Evolutionary conservation across 306 rosid species (phyloP), one percentile per base, ranked within the genome.

Genomic region (Begonia masoniana): DNA sequence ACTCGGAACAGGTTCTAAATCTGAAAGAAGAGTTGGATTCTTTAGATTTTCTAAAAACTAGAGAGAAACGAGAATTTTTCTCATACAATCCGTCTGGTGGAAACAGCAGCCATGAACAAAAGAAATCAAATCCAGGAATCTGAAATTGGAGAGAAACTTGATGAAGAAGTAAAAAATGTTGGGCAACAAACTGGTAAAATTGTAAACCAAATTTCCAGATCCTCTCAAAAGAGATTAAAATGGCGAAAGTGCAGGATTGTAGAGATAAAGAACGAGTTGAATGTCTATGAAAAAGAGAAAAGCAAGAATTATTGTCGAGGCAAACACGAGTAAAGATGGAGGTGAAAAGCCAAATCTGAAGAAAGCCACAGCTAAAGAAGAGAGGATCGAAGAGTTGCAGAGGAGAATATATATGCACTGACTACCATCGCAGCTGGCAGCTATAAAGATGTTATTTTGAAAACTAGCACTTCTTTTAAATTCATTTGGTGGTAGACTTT

Each of bases 261-360:
- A 46, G 53, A n/a, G n/a, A n/a, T n/a, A n/a, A n/a, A n/a, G n/a
- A n/a, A n/a, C n/a, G n/a, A n/a, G n/a, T n/a, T n/a, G n/a, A 12
- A 69, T 83, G 2, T 55, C 15, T 8, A 56, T 13, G 69, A 68
- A 5, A 88, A 68, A 26, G 86, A 82, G 86, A 82, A 54, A 86
- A 79, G 43, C 65, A 69, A 3, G 92, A 11, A 13, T n/a, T 59
- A 10, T 16, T 77, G 47, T 56, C 75, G 9, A 79, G 74, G 58
- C 80, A 71, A 57, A 84, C 58, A 19, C 70, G 62, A 82, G 78
- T 69, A 75, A 71, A 54, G 85, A 75, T 58, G 84, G 78, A 14
- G 80, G n/a, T n/a, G 76, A 75, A 69, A 88, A 73, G 61, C 17
- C 79, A 68, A 82, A 79, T 57, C 55, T 79, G 47, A 55, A 66